Conservation (phyloP, 371 early-diverging fungal genomes). For the Actinomucor elegans region DNA sequence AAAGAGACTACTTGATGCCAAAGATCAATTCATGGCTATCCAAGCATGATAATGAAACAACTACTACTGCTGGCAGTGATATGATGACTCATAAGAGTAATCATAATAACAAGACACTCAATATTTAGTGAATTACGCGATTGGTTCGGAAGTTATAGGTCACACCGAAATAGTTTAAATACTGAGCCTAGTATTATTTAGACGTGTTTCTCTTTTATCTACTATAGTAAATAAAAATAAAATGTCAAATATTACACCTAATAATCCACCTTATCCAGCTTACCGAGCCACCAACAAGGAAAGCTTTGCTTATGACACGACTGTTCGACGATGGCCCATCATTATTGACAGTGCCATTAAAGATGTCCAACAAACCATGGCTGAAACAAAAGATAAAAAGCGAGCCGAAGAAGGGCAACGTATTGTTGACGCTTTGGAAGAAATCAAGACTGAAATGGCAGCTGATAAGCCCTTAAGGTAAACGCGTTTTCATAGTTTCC, state of each 20-base stretch:
- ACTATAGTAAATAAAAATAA: no score
- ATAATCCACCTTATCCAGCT: conserved; percentile 67
- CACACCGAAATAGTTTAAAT: no score
- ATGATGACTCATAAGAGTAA: no score
- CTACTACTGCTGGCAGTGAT: no score
- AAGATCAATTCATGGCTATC: no score
- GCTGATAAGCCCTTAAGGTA: conserved; percentile 64
- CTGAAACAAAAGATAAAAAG: conserved; percentile 15
- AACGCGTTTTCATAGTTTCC: background rate
- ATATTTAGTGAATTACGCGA: no score
- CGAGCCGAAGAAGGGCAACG: conserved; percentile 58
- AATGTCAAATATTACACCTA: conserved; percentile 46
- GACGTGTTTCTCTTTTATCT: no score
- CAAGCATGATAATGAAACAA: no score
- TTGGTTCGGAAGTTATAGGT: no score
- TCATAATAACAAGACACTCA: no score
- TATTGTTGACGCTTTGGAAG: conserved; percentile 60
- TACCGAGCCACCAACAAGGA: conserved; percentile 62
- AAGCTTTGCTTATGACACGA: conserved; percentile 79
- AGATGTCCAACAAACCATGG: conserved; percentile 56
- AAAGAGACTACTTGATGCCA: no score
- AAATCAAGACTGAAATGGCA: conserved; percentile 69
- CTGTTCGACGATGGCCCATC: conserved; percentile 78
- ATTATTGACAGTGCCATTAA: conserved; percentile 77
- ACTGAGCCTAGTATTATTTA: no score